Evolutionary conservation across 2,329 filamentous ascomycete genomes (phyloP), one percentile per base, ranked within the genome.

Genomic region (Endoconidiophora laricicola): DNA sequence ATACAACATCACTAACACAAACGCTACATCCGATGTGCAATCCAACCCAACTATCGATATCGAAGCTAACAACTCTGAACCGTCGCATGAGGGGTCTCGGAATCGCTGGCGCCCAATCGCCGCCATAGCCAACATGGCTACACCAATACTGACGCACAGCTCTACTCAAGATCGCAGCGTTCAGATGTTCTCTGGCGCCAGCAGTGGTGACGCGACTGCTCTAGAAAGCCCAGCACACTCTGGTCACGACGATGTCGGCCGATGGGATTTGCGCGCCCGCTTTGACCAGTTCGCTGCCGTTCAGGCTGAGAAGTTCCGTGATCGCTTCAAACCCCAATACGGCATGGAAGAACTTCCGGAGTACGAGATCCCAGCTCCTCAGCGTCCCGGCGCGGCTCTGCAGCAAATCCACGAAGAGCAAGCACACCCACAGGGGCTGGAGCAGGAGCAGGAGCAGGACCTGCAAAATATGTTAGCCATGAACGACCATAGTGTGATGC

Each of bases 231-330:
- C 47, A 12, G 44, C 47, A 10, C 43, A 43, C 3, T 14, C 33
- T 37, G 41, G 48, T 2, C 57, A 54, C 10, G 58, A 58, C 7
- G 58, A 56, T 16, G 50, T 57, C 14, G 57, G 58, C 22, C 63
- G 68, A 40, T 80, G 77, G 76, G 75, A 79, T 57, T 57, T 81
- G 7, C 69, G 69, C 33, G 66, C 65, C 7, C 69, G 75, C 12
- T 59, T 81, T 1, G 78, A 81, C 53, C 72, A 78, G 44, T 80
- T 80, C 56, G 75, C 76, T 1, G 74, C 68, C 1, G 70, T 67
- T 6, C 76, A 80, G 54, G 78, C 76, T 1, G 77, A 81, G 55
- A 73, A 68, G 58, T 60, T 80, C 4, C 66, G 75, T 7, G 76
- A 80, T 49, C 70, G 66, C 52, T 67, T 78, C 44, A 66, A 71